phyloP scores from a whole-genome alignment of 192 early-diverging fungal species.

The Backusella sp. region DNA sequence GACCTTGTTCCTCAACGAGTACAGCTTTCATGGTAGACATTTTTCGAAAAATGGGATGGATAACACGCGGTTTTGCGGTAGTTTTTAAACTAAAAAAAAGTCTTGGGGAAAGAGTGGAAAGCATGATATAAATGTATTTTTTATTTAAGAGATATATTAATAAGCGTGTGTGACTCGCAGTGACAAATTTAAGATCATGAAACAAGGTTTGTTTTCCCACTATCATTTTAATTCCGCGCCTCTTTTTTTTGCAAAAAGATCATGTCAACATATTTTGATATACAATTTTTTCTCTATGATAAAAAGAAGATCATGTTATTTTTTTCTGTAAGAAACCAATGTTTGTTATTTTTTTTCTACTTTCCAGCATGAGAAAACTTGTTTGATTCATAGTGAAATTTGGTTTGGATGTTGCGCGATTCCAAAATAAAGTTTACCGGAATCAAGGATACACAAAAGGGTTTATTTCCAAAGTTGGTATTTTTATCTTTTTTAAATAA shows the following conservation, averaged over 20 bases:
- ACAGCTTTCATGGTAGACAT: constrained; percentile 47
- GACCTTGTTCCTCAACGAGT: constrained; percentile 56
- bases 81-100: neutral
- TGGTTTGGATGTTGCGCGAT: neutral
- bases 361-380: neutral
- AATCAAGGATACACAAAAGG: neutral
- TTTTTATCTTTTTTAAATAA: neutral
- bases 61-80: neutral
- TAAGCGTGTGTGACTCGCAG: neutral
- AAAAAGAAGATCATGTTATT: neutral
- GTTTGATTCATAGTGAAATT: neutral
- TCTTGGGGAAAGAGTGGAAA: neutral
- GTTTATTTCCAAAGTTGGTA: neutral
- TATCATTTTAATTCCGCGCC: neutral
- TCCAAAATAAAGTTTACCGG: neutral
- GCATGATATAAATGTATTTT: neutral
- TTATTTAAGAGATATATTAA: neutral
- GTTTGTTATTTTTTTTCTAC: no score
- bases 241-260: neutral
- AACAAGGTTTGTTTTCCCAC: neutral
- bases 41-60: constrained; percentile 6
- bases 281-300: no score
- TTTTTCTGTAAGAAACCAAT: no score
- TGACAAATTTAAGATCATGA: neutral
- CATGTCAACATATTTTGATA: neutral